Evolutionary conservation across 345 rosid genomes (phyloP).

Genomic region (Euphorbia pulcherrima): DNA sequence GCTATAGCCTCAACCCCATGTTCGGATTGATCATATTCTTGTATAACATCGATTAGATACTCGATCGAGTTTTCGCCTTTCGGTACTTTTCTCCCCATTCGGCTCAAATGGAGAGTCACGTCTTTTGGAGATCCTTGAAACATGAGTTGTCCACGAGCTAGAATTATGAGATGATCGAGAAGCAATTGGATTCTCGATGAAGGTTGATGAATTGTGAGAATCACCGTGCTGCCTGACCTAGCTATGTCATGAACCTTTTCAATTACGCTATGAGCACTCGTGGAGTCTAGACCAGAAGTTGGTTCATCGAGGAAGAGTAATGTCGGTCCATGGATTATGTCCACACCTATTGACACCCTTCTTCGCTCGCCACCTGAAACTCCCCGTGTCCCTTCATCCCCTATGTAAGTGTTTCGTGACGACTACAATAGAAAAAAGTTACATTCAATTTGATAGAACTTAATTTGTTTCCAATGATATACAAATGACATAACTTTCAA

Average conservation of each 20-base stretch:
- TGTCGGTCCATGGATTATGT: constrained; percentile 60
- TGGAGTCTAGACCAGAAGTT: constrained; percentile 66
- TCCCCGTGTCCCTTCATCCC: constrained; percentile 34
- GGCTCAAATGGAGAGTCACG: constrained; percentile 43
- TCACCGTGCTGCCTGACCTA: constrained; percentile 56
- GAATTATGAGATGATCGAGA: constrained; percentile 57
- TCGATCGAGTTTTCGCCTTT: constrained; percentile 56
- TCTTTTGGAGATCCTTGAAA: constrained; percentile 58
- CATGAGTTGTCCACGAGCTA: constrained; percentile 69
- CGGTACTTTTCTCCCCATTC: constrained; percentile 55
- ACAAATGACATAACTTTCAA: too few species aligned
- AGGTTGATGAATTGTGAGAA: constrained; percentile 68
- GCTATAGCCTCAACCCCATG: constrained; percentile 49
- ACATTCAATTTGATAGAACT: too few species aligned
- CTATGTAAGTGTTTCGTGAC: constrained; percentile 26
- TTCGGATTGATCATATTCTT: constrained; percentile 53
- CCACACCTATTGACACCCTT: constrained; percentile 58
- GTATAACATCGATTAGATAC: constrained; percentile 57
- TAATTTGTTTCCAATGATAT: too few species aligned
- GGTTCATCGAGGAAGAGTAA: constrained; percentile 69
- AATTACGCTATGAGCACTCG: constrained; percentile 56
- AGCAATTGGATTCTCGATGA: constrained; percentile 53
- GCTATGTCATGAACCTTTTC: constrained; percentile 66
- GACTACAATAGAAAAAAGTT: constrained; percentile 8
- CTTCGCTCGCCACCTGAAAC: constrained; percentile 66